Evolutionary conservation across 495 filamentous ascomycete genomes (phyloP).

Genomic region (Aspergillus affinis): DNA sequence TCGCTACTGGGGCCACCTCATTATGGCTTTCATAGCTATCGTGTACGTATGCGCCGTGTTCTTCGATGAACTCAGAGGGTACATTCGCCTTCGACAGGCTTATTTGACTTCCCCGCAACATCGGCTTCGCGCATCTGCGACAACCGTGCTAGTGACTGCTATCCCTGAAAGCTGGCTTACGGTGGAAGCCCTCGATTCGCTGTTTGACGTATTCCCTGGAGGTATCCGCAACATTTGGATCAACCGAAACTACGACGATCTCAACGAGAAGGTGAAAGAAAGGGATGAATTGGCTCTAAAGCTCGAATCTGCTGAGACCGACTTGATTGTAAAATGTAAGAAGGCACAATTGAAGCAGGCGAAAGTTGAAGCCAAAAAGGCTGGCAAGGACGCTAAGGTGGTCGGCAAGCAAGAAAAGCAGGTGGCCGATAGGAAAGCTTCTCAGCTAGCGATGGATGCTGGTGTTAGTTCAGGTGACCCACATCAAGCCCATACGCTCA

Average conservation of each 20-base stretch:
- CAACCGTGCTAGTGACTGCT: constrained; percentile 86
- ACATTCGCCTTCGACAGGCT: constrained; percentile 90
- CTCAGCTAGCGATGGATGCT: constrained; percentile 60
- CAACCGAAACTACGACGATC: constrained; percentile 84
- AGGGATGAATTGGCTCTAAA: constrained; percentile 68
- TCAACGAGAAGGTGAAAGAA: constrained; percentile 81
- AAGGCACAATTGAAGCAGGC: constrained; percentile 69
- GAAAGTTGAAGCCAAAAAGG: constrained; percentile 62
- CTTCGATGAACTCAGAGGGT: constrained; percentile 83
- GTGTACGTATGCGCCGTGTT: constrained; percentile 85
- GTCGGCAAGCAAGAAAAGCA: constrained; percentile 45
- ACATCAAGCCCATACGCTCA: constrained; percentile 72
- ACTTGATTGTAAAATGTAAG: constrained; percentile 75
- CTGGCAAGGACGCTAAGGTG: constrained; percentile 52
- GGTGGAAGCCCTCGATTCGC: constrained; percentile 69
- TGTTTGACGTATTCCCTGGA: constrained; percentile 98
- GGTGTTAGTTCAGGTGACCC: constrained; percentile 84
- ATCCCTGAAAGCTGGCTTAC: constrained; percentile 90
- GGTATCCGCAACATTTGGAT: constrained; percentile 97
- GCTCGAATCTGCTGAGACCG: constrained; percentile 82
- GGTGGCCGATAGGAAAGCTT: constrained; percentile 53
- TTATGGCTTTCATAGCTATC: constrained; percentile 78
- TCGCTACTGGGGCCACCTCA: constrained; percentile 86
- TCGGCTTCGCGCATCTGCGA: constrained; percentile 90
- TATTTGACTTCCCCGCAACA: constrained; percentile 96